Base-by-base conservation (phyloP, 495 filamentous ascomycete species). In the Penicillium simplicissimum region DNA sequence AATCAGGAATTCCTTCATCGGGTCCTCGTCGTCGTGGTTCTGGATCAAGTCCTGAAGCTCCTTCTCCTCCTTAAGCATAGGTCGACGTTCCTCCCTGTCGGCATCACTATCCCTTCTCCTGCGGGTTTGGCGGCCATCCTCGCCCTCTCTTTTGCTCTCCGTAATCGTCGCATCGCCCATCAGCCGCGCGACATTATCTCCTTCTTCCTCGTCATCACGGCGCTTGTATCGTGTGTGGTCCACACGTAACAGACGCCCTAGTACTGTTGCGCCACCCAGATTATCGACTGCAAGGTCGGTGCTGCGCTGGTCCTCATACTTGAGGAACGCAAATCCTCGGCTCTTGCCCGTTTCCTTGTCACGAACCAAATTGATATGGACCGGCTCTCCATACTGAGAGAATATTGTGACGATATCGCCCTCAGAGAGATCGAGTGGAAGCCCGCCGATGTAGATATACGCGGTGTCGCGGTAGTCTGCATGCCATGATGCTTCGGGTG, bases 231-330 rank as follows among this genome's bases (percentile, higher is more conserved):
- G 80, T 42, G 91, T 87, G 75, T 98, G 95, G 74, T 98, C 95
- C 4, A 98, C 95, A 63, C 90, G 87, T 40, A 98, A 73, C 52
- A 90, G 74, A 48, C 94, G 81, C 0, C 93, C 93, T 71, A 91
- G 81, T 17, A 98, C 88, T 31, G 84, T 88, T 25, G 93, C 87
- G 15, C 95, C 95, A 47, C 92, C 89, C 7, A 98, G 75, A 71
- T 98, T 98, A 75, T 98, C 95, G 3, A 98, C 95, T 2, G 95
- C 95, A 36, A 98, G 79, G 74, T 97, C 93, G 42, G 90, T 94
- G 72, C 92, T 96, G 60, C 96, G 87, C 82, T 98, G 95, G 74
- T 98, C 95, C 71, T 98, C 95, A 74, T 97, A 98, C 74, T 98
- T 98, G 55, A 98, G 82, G 80, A 93, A 99, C 1, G 88, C 91